A percentile compares a stretch with the other conserved stretches of the same genome.
Conservation (phyloP, 495 filamentous ascomycete species). For the Glarea lozoyensis region DNA sequence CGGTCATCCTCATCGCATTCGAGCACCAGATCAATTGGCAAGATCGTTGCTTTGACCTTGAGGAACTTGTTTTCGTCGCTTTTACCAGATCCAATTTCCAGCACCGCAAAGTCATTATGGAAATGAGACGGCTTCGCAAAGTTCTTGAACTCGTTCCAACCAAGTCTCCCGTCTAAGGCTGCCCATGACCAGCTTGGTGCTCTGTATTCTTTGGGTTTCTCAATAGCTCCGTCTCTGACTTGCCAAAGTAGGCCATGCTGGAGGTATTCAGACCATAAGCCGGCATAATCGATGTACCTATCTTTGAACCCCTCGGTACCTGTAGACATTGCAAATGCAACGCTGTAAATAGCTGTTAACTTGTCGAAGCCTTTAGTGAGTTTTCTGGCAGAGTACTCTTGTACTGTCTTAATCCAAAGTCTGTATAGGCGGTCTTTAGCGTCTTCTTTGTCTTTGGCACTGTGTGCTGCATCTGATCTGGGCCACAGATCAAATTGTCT, state of each 20-base stretch:
- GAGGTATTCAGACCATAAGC: constrained; percentile 10
- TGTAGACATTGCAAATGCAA: constrained; percentile 2
- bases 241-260: constrained; percentile 12
- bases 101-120: too few species aligned
- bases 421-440: neutral
- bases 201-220: constrained; percentile 1
- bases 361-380: constrained; percentile 5
- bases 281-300: constrained; percentile 7
- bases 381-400: constrained; percentile 2
- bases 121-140: neutral
- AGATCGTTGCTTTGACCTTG: too few species aligned
- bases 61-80: too few species aligned
- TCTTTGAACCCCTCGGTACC: neutral
- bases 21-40: too few species aligned
- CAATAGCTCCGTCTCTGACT: neutral
- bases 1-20: too few species aligned
- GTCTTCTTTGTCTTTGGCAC: neutral
- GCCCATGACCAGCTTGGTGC: constrained; percentile 17
- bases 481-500: constrained; percentile 1
- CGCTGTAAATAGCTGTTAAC: constrained; percentile 1
- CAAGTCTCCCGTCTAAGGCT: neutral
- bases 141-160: neutral
- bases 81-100: too few species aligned
- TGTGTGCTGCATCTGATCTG: neutral
- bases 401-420: neutral